phyloP scores from a whole-genome alignment of 805 yeast species.

The Lachancea kluyveri region DNA sequence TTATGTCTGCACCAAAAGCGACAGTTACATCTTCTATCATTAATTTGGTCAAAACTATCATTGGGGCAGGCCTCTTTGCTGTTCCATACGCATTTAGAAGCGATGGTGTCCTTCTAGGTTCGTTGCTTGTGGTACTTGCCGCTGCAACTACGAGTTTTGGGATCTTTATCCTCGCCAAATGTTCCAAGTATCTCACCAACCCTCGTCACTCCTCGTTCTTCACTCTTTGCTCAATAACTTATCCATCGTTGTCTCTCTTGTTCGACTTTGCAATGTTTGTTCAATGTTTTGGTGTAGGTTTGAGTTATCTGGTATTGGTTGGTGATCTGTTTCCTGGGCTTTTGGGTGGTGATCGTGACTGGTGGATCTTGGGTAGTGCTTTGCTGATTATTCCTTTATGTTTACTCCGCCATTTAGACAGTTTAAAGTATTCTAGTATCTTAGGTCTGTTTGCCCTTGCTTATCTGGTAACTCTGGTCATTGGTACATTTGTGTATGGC shows the following conservation, averaged over 20 bases:
- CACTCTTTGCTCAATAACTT: slow-evolving; percentile 62
- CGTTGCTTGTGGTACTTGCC: slow-evolving; percentile 48
- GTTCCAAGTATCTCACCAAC: slow-evolving; percentile 46
- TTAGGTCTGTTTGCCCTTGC: slow-evolving; percentile 62
- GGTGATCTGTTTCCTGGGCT: slow-evolving; percentile 71
- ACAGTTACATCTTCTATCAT: slow-evolving; percentile 53
- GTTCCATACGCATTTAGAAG: slow-evolving; percentile 65
- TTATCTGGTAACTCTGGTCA: slow-evolving; percentile 52
- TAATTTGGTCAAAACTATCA: slow-evolving; percentile 67
- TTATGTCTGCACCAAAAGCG: slow-evolving; percentile 37
- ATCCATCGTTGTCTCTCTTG: slow-evolving; percentile 61
- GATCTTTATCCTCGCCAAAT: slow-evolving; percentile 52
- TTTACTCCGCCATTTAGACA: slow-evolving; percentile 55
- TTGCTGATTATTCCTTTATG: slow-evolving; percentile 57
- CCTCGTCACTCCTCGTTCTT: slow-evolving; percentile 65
- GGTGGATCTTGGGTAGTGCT: slow-evolving; percentile 43
- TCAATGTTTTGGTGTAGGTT: slow-evolving; percentile 75
- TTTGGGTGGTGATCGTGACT: slow-evolving; percentile 39
- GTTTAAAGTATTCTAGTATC: slow-evolving; percentile 64
- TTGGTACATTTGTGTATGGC: slow-evolving; percentile 41
- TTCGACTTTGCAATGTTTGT: slow-evolving; percentile 70
- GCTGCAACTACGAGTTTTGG: slow-evolving; percentile 67
- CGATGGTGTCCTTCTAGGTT: slow-evolving; percentile 60
- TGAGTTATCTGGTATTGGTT: slow-evolving; percentile 64
- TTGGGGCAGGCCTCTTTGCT: slow-evolving; percentile 72